Percentiles rank a stretch among this genome's conserved stretches.
These are phyloP conservation scores for Cladorrhinum samala DNA, from an alignment of 495 filamentous ascomycete genomes.

Conservation along the genomic window DNA sequence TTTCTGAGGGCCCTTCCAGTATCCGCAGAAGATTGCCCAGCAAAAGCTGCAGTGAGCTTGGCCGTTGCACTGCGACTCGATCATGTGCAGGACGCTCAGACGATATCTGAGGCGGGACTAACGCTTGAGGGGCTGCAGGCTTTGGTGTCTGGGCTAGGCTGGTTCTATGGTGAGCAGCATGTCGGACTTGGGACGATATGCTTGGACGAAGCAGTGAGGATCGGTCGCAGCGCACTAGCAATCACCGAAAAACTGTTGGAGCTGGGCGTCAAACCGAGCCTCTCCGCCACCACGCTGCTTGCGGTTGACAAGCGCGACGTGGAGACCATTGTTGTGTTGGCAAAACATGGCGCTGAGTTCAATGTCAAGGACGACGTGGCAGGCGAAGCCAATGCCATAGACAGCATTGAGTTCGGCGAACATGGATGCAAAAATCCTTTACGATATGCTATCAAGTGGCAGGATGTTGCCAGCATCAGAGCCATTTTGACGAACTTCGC, in stretches of 20 bases:
- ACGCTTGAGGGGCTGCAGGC: background rate
- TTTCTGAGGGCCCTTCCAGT: too few species aligned
- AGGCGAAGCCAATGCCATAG: background rate
- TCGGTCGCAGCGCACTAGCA: background rate
- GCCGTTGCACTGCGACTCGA: background rate
- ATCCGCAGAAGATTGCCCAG: too few species aligned
- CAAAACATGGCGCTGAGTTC: background rate
- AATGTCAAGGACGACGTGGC: background rate
- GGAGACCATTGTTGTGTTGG: background rate
- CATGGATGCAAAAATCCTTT: background rate
- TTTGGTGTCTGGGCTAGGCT: background rate
- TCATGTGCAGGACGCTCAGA: background rate
- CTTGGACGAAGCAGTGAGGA: background rate
- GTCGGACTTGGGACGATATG: background rate
- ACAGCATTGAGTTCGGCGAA: background rate
- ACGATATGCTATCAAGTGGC: background rate
- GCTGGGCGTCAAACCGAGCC: background rate
- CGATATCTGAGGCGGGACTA: background rate
- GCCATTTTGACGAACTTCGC: background rate
- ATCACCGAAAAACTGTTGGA: constrained; percentile 1
- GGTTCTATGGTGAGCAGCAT: too few species aligned
- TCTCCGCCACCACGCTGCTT: background rate
- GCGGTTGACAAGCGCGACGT: background rate
- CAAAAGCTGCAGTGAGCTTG: background rate
- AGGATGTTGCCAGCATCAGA: background rate